These are phyloP conservation scores for Sporothrix inflata DNA, from an alignment of 2,329 filamentous ascomycete species.

Conservation along the genomic window DNA sequence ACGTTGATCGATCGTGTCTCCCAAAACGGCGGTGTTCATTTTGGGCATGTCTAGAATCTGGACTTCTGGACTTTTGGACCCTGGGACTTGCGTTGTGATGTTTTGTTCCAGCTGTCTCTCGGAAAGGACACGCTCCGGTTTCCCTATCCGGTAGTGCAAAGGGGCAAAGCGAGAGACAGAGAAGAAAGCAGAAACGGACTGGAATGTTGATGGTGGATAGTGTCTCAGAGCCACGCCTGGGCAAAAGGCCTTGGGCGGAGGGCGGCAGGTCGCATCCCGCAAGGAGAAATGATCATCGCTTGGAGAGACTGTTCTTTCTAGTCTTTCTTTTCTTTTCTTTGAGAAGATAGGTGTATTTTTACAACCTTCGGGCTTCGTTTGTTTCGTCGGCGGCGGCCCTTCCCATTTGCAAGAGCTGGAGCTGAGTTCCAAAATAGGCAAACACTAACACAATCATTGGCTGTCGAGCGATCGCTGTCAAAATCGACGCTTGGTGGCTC, in stretches of 20 bases:
- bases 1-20: background rate
- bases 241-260: background rate
- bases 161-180: background rate
- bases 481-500: background rate
- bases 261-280: conserved; percentile 18
- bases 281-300: conserved; percentile 9
- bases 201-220: background rate
- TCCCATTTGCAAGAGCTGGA: background rate
- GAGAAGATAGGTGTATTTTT: background rate
- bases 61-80: background rate
- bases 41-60: background rate
- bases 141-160: background rate
- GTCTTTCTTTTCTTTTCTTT: background rate
- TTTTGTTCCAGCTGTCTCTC: background rate
- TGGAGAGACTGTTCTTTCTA: background rate
- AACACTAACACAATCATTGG: conserved; percentile 15
- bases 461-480: background rate
- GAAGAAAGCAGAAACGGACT: background rate
- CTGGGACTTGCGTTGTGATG: background rate
- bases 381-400: background rate
- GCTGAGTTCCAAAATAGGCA: conserved; percentile 14
- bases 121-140: background rate
- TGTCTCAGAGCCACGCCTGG: conserved; percentile 21
- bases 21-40: background rate
- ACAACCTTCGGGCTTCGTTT: background rate